Percentiles rank a stretch among this genome's conserved stretches.
Evolutionary conservation across 2,329 filamentous ascomycete species (phyloP).

Genomic region (Akanthomyces lecanii): DNA sequence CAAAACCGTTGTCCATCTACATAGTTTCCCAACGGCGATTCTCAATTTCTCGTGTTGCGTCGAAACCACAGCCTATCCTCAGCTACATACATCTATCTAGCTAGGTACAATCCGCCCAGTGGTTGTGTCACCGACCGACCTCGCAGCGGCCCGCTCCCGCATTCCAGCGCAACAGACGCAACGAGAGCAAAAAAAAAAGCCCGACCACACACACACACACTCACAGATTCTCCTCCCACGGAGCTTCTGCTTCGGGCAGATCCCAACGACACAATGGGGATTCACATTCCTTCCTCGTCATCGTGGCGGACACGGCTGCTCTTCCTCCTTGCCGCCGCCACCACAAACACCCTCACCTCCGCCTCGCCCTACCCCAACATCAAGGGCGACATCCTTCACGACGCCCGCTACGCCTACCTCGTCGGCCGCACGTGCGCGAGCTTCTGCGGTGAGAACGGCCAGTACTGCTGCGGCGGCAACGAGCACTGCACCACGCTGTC

Average conservation of each 20-base stretch:
- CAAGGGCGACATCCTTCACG: conserved; percentile 40
- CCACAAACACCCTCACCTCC: conserved; percentile 20
- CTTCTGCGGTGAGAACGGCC: conserved; percentile 52
- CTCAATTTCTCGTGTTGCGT: not conserved
- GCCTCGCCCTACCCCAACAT: conserved; percentile 44
- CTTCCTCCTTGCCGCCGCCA: conserved; percentile 36
- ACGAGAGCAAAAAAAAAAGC: not conserved
- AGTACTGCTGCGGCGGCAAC: conserved; percentile 50
- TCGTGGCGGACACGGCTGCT: conserved; percentile 24
- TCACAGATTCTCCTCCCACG: not conserved
- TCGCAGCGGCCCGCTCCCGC: conserved; percentile 16
- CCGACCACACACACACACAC: not conserved
- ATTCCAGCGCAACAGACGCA: conserved; percentile 10
- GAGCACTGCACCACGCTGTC: conserved; percentile 49
- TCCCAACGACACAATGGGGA: conserved; percentile 4
- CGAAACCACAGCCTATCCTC: not conserved
- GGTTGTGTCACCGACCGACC: conserved; percentile 1
- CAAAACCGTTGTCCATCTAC: not conserved
- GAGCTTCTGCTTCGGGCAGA: conserved; percentile 9
- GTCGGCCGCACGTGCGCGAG: conserved; percentile 46
- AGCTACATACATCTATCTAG: not conserved
- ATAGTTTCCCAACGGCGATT: not conserved
- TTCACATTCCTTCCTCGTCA: conserved; percentile 16
- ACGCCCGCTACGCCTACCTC: conserved; percentile 47
- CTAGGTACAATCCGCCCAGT: not conserved